Evolutionary conservation across 1,139 yeast species (phyloP), one percentile per base, ranked within the genome.

Genomic region (Geotrichum carabidarum): DNA sequence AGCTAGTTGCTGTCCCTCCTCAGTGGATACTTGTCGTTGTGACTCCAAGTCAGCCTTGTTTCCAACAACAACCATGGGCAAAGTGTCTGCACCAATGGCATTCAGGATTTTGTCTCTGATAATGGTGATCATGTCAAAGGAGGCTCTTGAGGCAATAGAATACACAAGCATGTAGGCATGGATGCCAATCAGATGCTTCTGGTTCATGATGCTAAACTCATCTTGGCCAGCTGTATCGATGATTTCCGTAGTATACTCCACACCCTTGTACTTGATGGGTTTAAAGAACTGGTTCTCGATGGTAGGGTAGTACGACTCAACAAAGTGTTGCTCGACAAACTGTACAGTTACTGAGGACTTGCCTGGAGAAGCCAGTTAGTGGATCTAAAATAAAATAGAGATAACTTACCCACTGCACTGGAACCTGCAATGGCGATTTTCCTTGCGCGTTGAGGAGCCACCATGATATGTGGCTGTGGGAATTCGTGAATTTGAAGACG

Each of bases 201-300:
- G 93, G 67, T 83, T 86, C 74, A 90, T 81, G 63, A 88, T 83
- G 58, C 89, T 82, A 68, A 84, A 87, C 73, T 90, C 96, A 70
- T 90, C 96, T 73, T 74, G 74, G n/a, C 97, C 97, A 0, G 96
- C 96, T 0, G 97, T 90, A 67, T 90, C 97, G 60, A 90, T 75
- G 57, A 90, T 86, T 68, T 90, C 96, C 32, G 93, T 81, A 55
- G 86, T 86, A 67, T 86, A 89, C 56, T 85, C 88, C 63, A 83
- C 84, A 60, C 86, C 87, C 61, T 84, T 82, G 69, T 84, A 81
- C 59, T 75, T 78, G 65, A 90, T 78, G 44, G 79, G 77, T 68
- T 87, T 88, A 65, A 84, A 79, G 71, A 87, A 88, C 71, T 89
- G 94, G 72, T 89, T 90, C 68, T 89, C 96, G 59, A 89, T 88